These are phyloP conservation scores for Rosa rugosa DNA, from an alignment of 306 rosid genomes.

Conservation along the genomic window DNA sequence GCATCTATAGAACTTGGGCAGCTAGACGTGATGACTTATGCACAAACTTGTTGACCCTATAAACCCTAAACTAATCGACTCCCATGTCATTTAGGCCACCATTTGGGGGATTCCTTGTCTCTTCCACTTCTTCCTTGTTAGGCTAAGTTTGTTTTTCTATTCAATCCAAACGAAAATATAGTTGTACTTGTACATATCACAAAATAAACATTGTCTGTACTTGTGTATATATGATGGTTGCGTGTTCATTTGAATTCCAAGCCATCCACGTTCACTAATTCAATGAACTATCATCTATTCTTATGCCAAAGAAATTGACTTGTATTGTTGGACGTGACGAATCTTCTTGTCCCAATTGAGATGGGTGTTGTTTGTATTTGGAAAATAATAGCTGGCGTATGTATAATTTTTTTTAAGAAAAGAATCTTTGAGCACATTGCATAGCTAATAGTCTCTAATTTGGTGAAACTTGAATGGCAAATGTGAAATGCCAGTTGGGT, in stretches of 20 bases:
- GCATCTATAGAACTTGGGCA: neutral
- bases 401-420: conserved; percentile 26
- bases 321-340: conserved; percentile 8
- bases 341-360: conserved; percentile 25
- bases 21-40: conserved; percentile 22
- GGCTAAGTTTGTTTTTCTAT: conserved; percentile 8
- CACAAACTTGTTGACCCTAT: conserved; percentile 3
- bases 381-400: conserved; percentile 37
- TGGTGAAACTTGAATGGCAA: conserved; percentile 36
- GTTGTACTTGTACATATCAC: neutral
- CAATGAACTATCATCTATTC: conserved; percentile 22
- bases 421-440: conserved; percentile 20
- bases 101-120: neutral
- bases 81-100: conserved; percentile 17
- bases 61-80: conserved; percentile 13
- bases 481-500: conserved; percentile 28
- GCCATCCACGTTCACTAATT: conserved; percentile 24
- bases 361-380: conserved; percentile 6
- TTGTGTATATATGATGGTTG: neutral
- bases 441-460: conserved; percentile 22
- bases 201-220: neutral
- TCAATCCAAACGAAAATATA: conserved; percentile 1
- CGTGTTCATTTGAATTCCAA: conserved; percentile 15
- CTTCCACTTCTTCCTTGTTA: conserved; percentile 6
- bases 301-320: conserved; percentile 23